Evolutionary conservation across 2,329 filamentous ascomycete species (phyloP).

Genomic region (Talaromyces sp.): DNA sequence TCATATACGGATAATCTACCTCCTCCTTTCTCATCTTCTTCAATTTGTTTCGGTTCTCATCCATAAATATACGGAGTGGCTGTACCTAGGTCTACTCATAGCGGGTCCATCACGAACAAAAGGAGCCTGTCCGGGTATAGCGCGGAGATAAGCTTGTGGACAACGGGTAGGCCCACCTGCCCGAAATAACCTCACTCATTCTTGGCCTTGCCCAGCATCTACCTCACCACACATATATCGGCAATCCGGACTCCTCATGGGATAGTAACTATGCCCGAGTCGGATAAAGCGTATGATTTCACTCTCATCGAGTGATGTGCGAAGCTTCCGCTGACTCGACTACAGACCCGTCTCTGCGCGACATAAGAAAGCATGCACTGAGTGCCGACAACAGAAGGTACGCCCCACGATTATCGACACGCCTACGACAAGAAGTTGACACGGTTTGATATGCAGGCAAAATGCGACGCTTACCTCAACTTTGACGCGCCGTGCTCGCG

Average conservation of each 20-base stretch:
- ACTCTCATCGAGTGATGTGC: not conserved
- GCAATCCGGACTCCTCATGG: not conserved
- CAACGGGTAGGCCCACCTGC: not conserved
- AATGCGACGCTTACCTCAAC: constrained; percentile 40
- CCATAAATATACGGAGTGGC: no score
- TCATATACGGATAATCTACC: not conserved
- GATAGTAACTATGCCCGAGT: not conserved
- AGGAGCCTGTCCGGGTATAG: not conserved
- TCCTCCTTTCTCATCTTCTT: not conserved
- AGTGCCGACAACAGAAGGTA: constrained; percentile 46
- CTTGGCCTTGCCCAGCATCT: not conserved
- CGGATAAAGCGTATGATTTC: not conserved
- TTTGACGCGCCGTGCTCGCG: constrained; percentile 36
- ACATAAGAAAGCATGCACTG: constrained; percentile 42
- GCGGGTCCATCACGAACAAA: no score
- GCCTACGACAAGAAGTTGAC: not conserved
- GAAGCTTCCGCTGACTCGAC: not conserved
- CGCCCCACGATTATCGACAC: not conserved
- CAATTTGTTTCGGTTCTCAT: no score
- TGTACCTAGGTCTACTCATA: no score
- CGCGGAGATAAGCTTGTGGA: not conserved
- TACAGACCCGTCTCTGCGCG: constrained; percentile 25
- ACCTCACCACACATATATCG: not conserved
- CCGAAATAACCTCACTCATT: not conserved
- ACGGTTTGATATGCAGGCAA: constrained; percentile 26